A percentile compares a stretch with the other conserved stretches of the same genome.
These are phyloP conservation scores for Kwoniella shandongensis DNA, from an alignment of 768 basidiomycete species.

Conservation along the genomic window DNA sequence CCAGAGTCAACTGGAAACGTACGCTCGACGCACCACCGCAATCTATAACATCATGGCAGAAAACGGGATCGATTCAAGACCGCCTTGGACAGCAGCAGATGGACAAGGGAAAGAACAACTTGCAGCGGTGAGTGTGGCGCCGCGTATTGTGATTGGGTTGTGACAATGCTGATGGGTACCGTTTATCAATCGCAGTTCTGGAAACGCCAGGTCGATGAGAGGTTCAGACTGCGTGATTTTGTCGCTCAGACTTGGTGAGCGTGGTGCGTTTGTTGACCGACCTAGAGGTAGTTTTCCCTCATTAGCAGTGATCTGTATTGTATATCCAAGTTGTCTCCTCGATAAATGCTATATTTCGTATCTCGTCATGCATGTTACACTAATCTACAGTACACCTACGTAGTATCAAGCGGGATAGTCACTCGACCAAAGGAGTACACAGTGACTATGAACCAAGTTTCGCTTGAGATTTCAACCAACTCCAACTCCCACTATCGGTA, in stretches of 20 bases:
- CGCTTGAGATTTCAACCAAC: slow-evolving; percentile 32
- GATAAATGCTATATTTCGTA: no score
- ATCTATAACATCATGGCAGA: slow-evolving; percentile 27
- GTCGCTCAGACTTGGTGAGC: slow-evolving; percentile 19
- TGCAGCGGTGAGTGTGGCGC: slow-evolving; percentile 26
- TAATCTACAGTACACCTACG: no score
- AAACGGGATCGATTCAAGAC: slow-evolving; percentile 30
- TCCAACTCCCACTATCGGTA: slow-evolving; percentile 43
- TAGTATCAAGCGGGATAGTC: no score
- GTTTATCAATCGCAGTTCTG: slow-evolving; percentile 16
- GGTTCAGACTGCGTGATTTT: slow-evolving; percentile 31
- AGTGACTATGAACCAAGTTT: not conserved
- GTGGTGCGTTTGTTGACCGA: no score
- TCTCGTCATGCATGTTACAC: no score
- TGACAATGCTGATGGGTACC: not conserved
- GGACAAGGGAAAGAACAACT: slow-evolving; percentile 32
- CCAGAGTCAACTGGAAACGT: slow-evolving; percentile 25
- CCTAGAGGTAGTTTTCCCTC: no score
- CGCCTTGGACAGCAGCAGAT: slow-evolving; percentile 30
- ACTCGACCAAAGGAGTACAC: no score
- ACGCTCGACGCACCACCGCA: slow-evolving; percentile 25
- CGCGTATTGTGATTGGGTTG: not conserved
- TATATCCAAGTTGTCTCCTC: no score
- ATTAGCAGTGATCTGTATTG: no score
- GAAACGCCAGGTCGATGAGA: slow-evolving; percentile 16